Conservation (phyloP, 371 early-diverging fungal genomes). For the Actinomucor elegans region DNA sequence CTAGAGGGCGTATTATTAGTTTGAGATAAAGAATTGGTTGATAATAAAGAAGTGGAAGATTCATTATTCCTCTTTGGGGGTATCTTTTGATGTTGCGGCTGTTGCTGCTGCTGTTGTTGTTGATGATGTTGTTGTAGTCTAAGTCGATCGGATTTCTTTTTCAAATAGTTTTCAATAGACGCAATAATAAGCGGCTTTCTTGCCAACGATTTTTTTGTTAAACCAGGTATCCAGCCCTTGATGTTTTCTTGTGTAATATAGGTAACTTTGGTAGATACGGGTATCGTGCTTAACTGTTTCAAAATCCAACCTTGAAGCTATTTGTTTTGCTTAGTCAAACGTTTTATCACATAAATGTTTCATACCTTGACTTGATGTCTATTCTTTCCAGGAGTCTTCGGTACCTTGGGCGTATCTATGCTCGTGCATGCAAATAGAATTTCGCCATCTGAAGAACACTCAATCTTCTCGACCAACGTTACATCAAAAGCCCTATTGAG, state of each 20-base stretch:
- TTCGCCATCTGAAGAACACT: constrained; percentile 58
- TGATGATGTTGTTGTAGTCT: constrained; percentile 21
- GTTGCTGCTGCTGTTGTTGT: no score
- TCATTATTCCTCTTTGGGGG: neutral
- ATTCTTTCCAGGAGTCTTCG: constrained; percentile 53
- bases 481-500: constrained; percentile 62
- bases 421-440: constrained; percentile 68
- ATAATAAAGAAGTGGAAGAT: neutral
- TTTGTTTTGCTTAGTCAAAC: neutral
- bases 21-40: no score
- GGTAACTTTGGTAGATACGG: constrained; percentile 61
- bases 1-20: no score
- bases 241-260: constrained; percentile 52
- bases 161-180: constrained; percentile 59
- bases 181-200: constrained; percentile 64
- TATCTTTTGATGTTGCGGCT: neutral
- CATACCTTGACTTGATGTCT: constrained; percentile 58
- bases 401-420: constrained; percentile 61
- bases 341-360: neutral
- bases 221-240: constrained; percentile 62
- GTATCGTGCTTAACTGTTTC: constrained; percentile 51
- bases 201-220: constrained; percentile 66
- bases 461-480: constrained; percentile 63
- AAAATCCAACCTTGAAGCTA: constrained; percentile 65
- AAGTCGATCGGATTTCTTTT: constrained; percentile 54